These are phyloP conservation scores for Cydonia oblonga DNA, from an alignment of 331 rosid genomes.

Conservation along the genomic window DNA sequence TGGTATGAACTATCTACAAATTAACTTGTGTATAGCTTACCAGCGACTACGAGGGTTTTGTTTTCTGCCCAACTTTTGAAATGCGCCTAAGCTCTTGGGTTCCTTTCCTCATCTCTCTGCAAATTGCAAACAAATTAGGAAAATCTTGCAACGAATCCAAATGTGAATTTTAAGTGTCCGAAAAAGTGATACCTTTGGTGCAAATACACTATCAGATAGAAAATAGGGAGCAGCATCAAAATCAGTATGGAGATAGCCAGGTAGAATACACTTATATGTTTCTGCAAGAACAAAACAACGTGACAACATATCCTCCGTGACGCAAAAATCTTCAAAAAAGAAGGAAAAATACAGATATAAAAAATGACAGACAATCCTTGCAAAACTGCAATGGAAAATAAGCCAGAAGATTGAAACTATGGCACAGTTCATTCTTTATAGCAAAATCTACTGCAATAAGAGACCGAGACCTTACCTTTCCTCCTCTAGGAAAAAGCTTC, in stretches of 20 bases:
- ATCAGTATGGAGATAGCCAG: slow-evolving; percentile 59
- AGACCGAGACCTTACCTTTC: slow-evolving; percentile 41
- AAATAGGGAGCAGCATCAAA: slow-evolving; percentile 77
- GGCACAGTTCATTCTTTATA: background rate
- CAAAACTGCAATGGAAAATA: background rate
- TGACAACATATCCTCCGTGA: background rate
- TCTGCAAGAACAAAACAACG: slow-evolving; percentile 33
- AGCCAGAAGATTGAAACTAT: background rate
- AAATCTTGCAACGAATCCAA: background rate
- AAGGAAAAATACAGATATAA: background rate
- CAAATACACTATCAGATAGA: slow-evolving; percentile 68
- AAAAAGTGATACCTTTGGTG: slow-evolving; percentile 51
- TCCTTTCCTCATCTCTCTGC: slow-evolving; percentile 57
- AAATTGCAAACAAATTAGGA: slow-evolving; percentile 16
- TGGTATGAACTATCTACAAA: background rate
- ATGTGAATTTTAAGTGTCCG: slow-evolving; percentile 1
- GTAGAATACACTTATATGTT: slow-evolving; percentile 51
- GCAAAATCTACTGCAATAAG: slow-evolving; percentile 1
- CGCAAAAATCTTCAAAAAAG: too few species aligned
- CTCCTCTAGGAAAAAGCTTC: slow-evolving; percentile 74
- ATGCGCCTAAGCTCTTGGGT: slow-evolving; percentile 76
- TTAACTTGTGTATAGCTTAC: slow-evolving; percentile 23
- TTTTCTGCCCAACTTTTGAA: slow-evolving; percentile 48
- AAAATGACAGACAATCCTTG: background rate
- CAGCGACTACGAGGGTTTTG: slow-evolving; percentile 57